Evolutionary conservation across 1,284 basidiomycete species (phyloP), one percentile per base, ranked within the genome.

Genomic region (Ceraceosorus bombacis): DNA sequence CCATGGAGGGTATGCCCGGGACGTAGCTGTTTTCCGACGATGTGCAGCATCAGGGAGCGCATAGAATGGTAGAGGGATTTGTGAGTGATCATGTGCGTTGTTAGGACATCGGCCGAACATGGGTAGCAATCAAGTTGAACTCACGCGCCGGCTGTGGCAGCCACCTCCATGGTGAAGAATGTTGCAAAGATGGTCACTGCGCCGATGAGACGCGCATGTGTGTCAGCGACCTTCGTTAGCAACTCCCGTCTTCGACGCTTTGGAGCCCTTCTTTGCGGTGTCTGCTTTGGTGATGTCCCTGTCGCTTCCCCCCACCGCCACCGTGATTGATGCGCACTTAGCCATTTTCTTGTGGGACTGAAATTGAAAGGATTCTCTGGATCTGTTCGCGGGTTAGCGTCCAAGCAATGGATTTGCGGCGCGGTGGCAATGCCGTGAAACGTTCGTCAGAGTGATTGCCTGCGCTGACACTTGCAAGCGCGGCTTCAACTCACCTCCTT

Each of bases 1-100:
- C 82, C 86, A 89, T 88, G 2, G 83, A 83, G 1, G 79, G 73
- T 60, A 84, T 56, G 81, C 86, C 77, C 82, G 78, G 79, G 36
- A 82, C 82, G 68, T 85, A 88, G 43, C 27, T 27, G 27, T 27
- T 27, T 27, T 27, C 1, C 13, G 84, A 81, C 0, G 82, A 80
- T 0, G n/a, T n/a, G 15, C 82, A 79, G 2, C 81, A 80, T 6
- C 82, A 80, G 6, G 85, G 85, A 83, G 73, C 6, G 37, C 48
- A 9, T 38, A 39, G n/a, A 51, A 46, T 43, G 6, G 50, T 59
- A 41, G 60, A 55, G 15, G 62, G 58, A 46, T 58, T 60, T 10
- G 53, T 55, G 5, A 50, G 46, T 63, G 52, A 50, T n/a, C n/a
- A 51, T n/a, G 36, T 13, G 36, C n/a, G 48, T 15, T 53, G 54